Evolutionary conservation across 148 eudicot genomes (phyloP).

Genomic region (Dianthus caryophyllus): DNA sequence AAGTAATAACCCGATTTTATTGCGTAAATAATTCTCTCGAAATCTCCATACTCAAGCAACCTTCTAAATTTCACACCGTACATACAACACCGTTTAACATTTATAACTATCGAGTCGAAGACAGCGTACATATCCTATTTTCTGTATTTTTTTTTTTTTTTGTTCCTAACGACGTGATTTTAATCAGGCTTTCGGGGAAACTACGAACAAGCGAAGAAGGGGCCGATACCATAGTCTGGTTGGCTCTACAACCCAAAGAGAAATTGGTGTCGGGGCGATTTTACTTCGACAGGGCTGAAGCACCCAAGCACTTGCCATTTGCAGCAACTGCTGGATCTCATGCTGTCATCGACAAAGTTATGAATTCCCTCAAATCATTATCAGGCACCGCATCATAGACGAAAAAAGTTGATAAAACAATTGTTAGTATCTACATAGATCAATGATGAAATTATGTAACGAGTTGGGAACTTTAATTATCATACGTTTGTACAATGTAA

Average conservation of each 20-base stretch:
- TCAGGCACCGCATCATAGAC: conserved; percentile 28
- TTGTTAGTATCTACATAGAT: neutral
- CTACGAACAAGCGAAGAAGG: conserved; percentile 83
- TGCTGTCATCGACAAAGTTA: conserved; percentile 51
- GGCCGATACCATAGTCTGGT: conserved; percentile 81
- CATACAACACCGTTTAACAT: too few relatives aligned
- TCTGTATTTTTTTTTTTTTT: neutral
- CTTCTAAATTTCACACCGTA: too few relatives aligned
- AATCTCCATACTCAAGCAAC: too few relatives aligned
- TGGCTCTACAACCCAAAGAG: conserved; percentile 73
- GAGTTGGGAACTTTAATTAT: neutral
- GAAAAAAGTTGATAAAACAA: neutral
- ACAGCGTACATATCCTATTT: neutral
- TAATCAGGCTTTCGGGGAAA: conserved; percentile 58
- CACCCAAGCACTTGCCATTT: conserved; percentile 70
- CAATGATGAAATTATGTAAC: too few relatives aligned
- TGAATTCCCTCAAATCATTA: conserved; percentile 39
- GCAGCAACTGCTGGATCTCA: conserved; percentile 66
- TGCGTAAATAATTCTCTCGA: too few relatives aligned
- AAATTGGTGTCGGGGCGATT: conserved; percentile 62
- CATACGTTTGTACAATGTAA: neutral
- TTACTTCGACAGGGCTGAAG: conserved; percentile 90
- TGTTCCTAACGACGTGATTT: neutral
- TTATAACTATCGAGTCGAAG: neutral
- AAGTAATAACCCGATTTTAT: conserved; percentile 32